Evolutionary conservation across 306 rosid genomes (phyloP), one percentile per base, ranked within the genome.

Genomic region (Gastrolobium villosum): DNA sequence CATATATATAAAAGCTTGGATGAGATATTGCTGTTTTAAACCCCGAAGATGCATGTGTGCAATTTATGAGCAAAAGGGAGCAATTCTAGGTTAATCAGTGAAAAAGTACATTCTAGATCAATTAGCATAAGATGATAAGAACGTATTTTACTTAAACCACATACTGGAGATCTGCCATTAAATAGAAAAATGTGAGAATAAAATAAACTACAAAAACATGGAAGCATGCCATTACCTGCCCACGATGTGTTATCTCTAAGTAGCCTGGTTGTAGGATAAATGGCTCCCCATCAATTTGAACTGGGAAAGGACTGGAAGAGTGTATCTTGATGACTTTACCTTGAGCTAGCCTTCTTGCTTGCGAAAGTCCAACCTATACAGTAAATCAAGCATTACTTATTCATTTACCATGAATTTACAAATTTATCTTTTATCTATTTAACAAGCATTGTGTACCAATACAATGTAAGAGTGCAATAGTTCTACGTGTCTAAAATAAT

Each of bases 201-300:
- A 48, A 13, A 26, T 70, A 70, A 64, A 77, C 75, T 4, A 56
- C 50, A 55, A 56, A 77, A 78, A 48, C 10, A 39, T 10, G 61
- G 57, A 65, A 83, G 70, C 13, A 44, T 43, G 13, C 37, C 44
- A 52, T 74, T 75, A 84, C 82, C 81, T 75, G 96, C 70, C 89
- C 93, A 41, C 81, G 91, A 86, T 89, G 88, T 54, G 86, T 82
- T 81, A 91, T 86, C 79, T 91, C 93, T 52, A 91, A 60, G 84
- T 83, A 83, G 57, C 86, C 86, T 37, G 86, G 86, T 72, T 83
- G 86, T 10, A 87, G 83, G 81, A 91, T 91, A 79, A 85, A 91
- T 56, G 96, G 96, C 72, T 91, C 96, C 43, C 96, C 96, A 6
- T 91, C 96, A 48, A 91, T 91, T 87, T 91, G 96, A 81, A 91